phyloP scores from a whole-genome alignment of 78 protist genomes.

The Mastigamoeba balamuthi region DNA sequence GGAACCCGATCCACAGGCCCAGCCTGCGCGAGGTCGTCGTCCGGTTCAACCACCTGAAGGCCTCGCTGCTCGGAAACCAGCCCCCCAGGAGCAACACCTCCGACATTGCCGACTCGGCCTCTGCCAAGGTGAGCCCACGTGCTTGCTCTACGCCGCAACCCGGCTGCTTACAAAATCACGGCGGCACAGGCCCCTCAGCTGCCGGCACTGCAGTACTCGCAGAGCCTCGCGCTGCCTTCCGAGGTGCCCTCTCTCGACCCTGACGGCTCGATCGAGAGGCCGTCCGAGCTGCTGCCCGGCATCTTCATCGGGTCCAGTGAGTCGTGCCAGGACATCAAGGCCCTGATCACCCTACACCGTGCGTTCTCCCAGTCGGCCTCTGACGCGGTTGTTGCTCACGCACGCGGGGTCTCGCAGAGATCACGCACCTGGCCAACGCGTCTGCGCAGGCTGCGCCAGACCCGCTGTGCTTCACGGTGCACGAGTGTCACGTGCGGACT shows the following conservation, averaged over 20 bases:
- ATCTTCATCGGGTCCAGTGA: too few species aligned
- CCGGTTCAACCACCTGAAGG: slow-evolving; percentile 10
- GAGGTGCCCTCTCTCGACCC: not conserved
- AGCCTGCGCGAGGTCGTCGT: slow-evolving; percentile 30
- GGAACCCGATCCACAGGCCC: slow-evolving; percentile 67
- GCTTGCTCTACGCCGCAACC: not conserved
- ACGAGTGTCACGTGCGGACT: slow-evolving; percentile 20
- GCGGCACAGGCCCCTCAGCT: slow-evolving; percentile 17
- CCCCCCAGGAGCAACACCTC: not conserved
- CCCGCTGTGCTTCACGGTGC: slow-evolving; percentile 17
- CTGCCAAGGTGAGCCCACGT: not conserved
- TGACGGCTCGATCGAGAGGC: too few species aligned
- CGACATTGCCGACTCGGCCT: too few species aligned
- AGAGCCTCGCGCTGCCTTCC: not conserved
- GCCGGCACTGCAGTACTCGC: not conserved
- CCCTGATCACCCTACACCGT: too few species aligned
- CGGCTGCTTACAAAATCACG: slow-evolving; percentile 17
- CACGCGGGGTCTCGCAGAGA: not conserved
- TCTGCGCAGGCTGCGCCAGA: slow-evolving; percentile 39
- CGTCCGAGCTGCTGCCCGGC: too few species aligned
- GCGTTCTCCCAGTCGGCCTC: too few species aligned
- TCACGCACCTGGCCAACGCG: slow-evolving; percentile 28
- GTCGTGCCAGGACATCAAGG: too few species aligned
- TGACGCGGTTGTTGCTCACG: slow-evolving; percentile 3
- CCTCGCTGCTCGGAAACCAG: not conserved